A percentile compares a stretch with the other conserved stretches of the same genome.
Evolutionary conservation across 148 eudicot species (phyloP).

Genomic region (Rhododendron ferrugineum): DNA sequence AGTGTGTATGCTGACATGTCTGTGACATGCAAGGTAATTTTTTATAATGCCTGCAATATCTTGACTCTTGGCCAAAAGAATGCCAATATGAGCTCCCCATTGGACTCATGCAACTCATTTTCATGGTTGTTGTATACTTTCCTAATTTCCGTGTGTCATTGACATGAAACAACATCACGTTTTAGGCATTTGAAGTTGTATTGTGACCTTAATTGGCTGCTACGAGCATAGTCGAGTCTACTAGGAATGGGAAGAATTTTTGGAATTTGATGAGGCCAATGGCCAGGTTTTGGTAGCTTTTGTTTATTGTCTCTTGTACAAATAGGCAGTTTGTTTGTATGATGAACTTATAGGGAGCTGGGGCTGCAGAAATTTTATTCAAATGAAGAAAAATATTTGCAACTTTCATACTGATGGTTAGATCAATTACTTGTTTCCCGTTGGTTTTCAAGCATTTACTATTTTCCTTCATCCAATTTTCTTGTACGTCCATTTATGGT

Average conservation of each 20-base stretch:
- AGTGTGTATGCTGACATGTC: conserved; percentile 99
- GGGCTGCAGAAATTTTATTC: background rate
- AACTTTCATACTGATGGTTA: background rate
- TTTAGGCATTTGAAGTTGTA: background rate
- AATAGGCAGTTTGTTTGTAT: background rate
- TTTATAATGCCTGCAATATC: background rate
- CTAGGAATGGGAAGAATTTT: background rate
- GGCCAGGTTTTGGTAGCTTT: background rate
- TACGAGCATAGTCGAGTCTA: background rate
- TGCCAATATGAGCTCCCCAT: background rate
- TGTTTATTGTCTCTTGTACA: background rate
- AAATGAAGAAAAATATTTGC: background rate
- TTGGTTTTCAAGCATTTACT: background rate
- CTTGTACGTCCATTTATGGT: background rate
- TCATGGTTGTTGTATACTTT: background rate
- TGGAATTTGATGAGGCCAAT: background rate
- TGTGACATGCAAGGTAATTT: conserved; percentile 80
- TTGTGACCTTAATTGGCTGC: background rate
- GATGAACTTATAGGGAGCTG: background rate
- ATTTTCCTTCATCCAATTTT: background rate
- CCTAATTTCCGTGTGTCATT: background rate
- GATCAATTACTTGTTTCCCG: background rate
- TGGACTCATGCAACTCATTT: background rate
- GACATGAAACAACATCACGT: background rate
- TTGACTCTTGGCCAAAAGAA: background rate